phyloP scores from a whole-genome alignment of 2,329 filamentous ascomycete genomes.

The Botrytis galanthina region DNA sequence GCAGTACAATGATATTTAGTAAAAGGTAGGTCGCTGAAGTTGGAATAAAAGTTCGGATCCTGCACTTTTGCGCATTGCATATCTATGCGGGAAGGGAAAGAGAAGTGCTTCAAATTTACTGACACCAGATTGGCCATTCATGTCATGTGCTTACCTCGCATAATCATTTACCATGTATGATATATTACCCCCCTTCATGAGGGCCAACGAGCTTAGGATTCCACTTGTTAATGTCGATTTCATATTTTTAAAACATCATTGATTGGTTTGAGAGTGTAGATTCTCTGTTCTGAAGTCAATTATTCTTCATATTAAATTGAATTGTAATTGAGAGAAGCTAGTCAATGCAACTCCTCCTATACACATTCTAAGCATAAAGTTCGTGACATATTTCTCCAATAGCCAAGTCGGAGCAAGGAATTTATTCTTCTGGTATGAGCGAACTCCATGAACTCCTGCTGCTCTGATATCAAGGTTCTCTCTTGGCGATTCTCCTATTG shows the following conservation, averaged over 20 bases:
- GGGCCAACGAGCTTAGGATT: background rate
- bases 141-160: background rate
- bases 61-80: background rate
- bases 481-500: slow-evolving; percentile 13
- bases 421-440: slow-evolving; percentile 17
- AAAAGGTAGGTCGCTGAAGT: background rate
- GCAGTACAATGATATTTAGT: background rate
- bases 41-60: background rate
- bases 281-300: background rate
- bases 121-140: background rate
- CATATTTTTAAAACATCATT: background rate
- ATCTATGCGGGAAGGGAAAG: background rate
- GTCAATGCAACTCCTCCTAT: background rate
- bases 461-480: background rate
- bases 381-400: slow-evolving; percentile 16
- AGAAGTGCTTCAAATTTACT: background rate
- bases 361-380: slow-evolving; percentile 16
- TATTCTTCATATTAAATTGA: slow-evolving; percentile 17
- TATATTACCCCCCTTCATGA: background rate
- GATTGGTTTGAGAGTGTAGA: background rate
- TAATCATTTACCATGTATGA: background rate
- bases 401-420: slow-evolving; percentile 15
- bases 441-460: slow-evolving; percentile 13
- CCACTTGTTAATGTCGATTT: background rate
- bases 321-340: slow-evolving; percentile 13